These are phyloP conservation scores for Aspergillus hortae DNA, from an alignment of 2,329 filamentous ascomycete species.

Conservation along the genomic window DNA sequence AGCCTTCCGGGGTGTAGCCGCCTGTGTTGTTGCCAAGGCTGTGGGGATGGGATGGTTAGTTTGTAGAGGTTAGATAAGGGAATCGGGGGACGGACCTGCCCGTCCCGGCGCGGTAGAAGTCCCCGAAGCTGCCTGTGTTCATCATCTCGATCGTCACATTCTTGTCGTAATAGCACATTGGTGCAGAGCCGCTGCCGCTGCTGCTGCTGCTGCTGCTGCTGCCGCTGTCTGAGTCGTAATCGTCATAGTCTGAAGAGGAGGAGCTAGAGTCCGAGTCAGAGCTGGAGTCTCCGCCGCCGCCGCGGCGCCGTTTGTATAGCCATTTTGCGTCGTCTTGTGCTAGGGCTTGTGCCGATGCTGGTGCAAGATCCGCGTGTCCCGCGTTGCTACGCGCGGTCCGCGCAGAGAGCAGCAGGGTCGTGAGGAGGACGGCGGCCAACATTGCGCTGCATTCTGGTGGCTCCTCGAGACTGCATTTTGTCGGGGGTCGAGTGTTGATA, in stretches of 20 bases:
- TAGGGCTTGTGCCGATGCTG: background rate
- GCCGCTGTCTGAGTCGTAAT: background rate
- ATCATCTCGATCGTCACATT: background rate
- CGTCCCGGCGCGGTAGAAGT: background rate
- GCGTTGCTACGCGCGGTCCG: background rate
- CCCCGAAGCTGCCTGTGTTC: background rate
- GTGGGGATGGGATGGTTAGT: too few relatives aligned
- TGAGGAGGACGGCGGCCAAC: too few relatives aligned
- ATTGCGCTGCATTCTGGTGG: too few relatives aligned
- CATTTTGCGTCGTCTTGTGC: background rate
- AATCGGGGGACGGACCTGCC: background rate
- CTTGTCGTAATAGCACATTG: background rate
- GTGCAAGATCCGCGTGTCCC: background rate
- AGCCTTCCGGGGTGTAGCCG: slow-evolving; percentile 5
- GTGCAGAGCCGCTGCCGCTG: background rate
- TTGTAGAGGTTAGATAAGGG: background rate
- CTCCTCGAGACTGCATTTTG: too few relatives aligned
- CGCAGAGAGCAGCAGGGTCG: too few relatives aligned
- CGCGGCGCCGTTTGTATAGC: background rate
- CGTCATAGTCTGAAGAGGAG: too few relatives aligned
- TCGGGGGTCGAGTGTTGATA: too few relatives aligned
- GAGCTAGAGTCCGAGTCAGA: too few relatives aligned
- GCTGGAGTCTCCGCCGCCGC: background rate
- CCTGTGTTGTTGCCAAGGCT: slow-evolving; percentile 2
- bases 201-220: background rate